A percentile compares a stretch with the other conserved stretches of the same genome.
phyloP scores from a whole-genome alignment of 805 yeast species.

The Kodamaea laetipori region DNA sequence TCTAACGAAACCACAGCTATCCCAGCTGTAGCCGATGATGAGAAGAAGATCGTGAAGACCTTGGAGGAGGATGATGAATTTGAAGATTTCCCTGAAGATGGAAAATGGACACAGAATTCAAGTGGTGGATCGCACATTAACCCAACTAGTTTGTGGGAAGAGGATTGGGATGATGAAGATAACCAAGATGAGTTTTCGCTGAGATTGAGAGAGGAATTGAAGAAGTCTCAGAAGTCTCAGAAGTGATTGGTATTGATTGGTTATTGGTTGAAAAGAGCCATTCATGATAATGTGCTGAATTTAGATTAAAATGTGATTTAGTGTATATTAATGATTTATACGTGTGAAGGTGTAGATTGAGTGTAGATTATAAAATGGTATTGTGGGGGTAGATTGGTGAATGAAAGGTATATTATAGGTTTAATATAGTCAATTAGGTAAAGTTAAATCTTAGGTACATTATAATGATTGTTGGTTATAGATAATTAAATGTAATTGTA shows the following conservation, averaged over 20 bases:
- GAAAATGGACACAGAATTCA: slow-evolving; percentile 61
- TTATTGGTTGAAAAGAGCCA: no score
- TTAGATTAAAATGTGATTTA: not conserved
- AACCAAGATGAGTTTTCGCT: slow-evolving; percentile 85
- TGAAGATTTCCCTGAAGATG: slow-evolving; percentile 93
- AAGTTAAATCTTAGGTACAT: no score
- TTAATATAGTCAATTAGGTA: no score
- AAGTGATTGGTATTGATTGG: slow-evolving; percentile 1
- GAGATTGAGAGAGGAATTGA: slow-evolving; percentile 57
- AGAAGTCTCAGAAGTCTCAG: slow-evolving; percentile 17
- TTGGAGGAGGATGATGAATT: slow-evolving; percentile 96
- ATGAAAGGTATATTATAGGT: no score
- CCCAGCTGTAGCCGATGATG: slow-evolving; percentile 19
- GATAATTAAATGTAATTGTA: no score
- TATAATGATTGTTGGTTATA: no score
- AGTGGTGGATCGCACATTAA: slow-evolving; percentile 50
- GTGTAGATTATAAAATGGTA: not conserved
- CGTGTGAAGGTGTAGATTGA: not conserved
- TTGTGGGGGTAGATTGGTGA: not conserved
- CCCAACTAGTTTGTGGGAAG: slow-evolving; percentile 83
- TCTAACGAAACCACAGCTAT: slow-evolving; percentile 1
- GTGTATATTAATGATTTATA: slow-evolving; percentile 6
- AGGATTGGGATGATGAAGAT: slow-evolving; percentile 97
- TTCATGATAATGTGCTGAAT: not conserved
- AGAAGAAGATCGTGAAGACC: slow-evolving; percentile 57